Conservation (phyloP, 345 rosid genomes). For the Populus pruinosa region DNA sequence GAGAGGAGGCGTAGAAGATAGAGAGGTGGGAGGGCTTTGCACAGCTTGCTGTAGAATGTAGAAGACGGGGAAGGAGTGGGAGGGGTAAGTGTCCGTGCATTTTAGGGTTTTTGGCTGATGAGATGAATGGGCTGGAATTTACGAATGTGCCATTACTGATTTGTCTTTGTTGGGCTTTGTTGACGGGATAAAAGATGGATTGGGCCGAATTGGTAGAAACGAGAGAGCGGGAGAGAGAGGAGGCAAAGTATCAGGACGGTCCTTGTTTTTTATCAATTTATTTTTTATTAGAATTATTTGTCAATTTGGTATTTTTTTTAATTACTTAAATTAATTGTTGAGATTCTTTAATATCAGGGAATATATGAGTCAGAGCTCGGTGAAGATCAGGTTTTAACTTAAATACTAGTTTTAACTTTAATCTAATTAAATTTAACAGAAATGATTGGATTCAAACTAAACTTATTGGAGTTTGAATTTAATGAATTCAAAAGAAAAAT, state of each 20-base stretch:
- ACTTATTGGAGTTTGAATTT: too few relatives aligned
- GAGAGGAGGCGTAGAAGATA: neutral
- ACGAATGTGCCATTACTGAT: neutral
- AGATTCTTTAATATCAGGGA: too few relatives aligned
- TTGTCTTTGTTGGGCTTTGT: neutral
- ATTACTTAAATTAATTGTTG: too few relatives aligned
- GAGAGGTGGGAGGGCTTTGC: neutral
- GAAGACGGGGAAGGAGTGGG: neutral
- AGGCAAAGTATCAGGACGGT: neutral
- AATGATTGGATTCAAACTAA: too few relatives aligned
- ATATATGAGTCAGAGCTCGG: too few relatives aligned
- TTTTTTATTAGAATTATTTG: too few relatives aligned
- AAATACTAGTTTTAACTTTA: too few relatives aligned
- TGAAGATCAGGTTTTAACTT: too few relatives aligned
- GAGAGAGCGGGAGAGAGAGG: too few relatives aligned
- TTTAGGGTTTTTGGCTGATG: conserved; percentile 2
- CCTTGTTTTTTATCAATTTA: neutral
- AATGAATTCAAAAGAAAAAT: too few relatives aligned
- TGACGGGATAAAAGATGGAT: neutral
- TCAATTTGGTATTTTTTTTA: neutral
- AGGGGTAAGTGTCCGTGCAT: neutral
- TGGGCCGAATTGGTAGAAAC: too few relatives aligned
- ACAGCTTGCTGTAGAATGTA: neutral
- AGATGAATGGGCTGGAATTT: neutral
- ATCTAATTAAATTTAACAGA: too few relatives aligned